Base-by-base conservation (phyloP, 192 early-diverging fungal genomes). In the Coemansia aciculifera region DNA sequence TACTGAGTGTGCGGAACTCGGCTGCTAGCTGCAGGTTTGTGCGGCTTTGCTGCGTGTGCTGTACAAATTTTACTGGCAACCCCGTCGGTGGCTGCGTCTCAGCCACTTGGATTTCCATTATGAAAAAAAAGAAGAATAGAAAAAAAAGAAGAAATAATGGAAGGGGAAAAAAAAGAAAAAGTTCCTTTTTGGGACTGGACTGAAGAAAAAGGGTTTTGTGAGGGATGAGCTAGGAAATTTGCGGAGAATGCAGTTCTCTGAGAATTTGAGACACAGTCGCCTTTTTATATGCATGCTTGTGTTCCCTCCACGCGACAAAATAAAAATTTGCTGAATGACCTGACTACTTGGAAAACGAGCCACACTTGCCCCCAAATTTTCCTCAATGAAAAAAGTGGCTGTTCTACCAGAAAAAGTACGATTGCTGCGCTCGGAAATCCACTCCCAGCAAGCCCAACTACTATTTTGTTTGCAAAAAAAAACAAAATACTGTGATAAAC, bases 1-100 rank as follows among this genome's bases (percentile, higher is more conserved):
- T 65, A 49, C 74, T 77, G 9, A 84, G 71, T 40, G 82, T 80
- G 54, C 78, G 82, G 74, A 77, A 84, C 65, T 84, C 81, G 24
- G 71, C 65, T 3, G 81, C 76, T 29, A 78, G 59, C 19, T 39
- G 77, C 49, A 59, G 40, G 29, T 64, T 59, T 3, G 38, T 62
- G 37, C 68, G 46, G 9, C 59, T 60, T 19, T 56, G 44, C 44
- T 49, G 38, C 48, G 42, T 8, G 36, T 36, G 29, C 39, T 48
- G 44, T 5, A 21, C 24, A 32, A 63, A 44, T 6, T 29, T 57
- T 32, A 57, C 54, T 31, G 54, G 54, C 54, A 57, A 57, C 29
- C 54, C 54, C 29, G 42, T n/a, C 37, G 34, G 19, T 37, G 44
- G 49, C 10, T 60, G 67, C 24, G 59, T 11, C 31, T 70, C 68